Evolutionary conservation across 2,329 filamentous ascomycete species (phyloP).

Genomic region (Xylaria sp.): DNA sequence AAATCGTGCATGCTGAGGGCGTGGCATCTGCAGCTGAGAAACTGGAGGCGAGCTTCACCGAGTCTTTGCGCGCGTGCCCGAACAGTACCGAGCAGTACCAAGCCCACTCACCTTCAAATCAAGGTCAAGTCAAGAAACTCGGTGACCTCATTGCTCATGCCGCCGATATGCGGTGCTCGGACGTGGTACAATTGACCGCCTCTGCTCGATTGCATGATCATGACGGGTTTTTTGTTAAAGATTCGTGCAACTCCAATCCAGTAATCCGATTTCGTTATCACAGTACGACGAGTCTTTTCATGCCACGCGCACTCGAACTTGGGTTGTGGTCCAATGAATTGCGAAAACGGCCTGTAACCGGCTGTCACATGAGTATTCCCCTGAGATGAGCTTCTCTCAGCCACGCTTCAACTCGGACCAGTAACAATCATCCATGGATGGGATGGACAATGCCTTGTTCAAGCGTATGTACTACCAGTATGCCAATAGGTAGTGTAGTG

Average conservation of each 20-base stretch:
- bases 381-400: slow-evolving; percentile 16
- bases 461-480: no score
- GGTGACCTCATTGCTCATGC: slow-evolving; percentile 16
- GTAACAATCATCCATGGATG: slow-evolving; percentile 34
- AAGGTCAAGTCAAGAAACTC: slow-evolving; percentile 11
- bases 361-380: slow-evolving; percentile 43
- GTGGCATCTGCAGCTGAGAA: slow-evolving; percentile 33
- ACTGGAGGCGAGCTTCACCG: slow-evolving; percentile 37
- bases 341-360: slow-evolving; percentile 32
- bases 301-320: neutral
- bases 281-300: slow-evolving; percentile 21
- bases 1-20: slow-evolving; percentile 26
- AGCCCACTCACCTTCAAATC: slow-evolving; percentile 8
- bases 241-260: slow-evolving; percentile 8
- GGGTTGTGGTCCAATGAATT: slow-evolving; percentile 30
- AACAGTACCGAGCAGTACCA: neutral
- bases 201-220: slow-evolving; percentile 24
- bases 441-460: neutral
- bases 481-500: slow-evolving; percentile 17
- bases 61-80: slow-evolving; percentile 29
- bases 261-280: slow-evolving; percentile 16
- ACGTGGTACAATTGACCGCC: slow-evolving; percentile 34
- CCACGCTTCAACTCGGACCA: slow-evolving; percentile 13
- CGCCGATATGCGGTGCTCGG: slow-evolving; percentile 28
- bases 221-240: slow-evolving; percentile 18